Base-by-base conservation (phyloP, 495 filamentous ascomycete genomes). In the Hyaloscypha finlandica region DNA sequence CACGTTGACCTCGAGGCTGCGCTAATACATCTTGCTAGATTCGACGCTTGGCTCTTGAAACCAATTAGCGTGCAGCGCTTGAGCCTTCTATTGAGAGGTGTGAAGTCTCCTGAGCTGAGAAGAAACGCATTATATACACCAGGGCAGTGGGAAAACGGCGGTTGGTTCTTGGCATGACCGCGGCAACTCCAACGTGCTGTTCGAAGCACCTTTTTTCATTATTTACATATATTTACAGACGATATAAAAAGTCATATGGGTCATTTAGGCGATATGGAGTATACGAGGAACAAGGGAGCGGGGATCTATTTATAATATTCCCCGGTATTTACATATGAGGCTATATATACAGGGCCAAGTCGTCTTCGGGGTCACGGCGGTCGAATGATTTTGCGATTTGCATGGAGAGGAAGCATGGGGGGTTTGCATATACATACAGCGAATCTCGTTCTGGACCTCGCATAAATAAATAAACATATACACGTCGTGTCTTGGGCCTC, bases 51-150 rank as follows among this genome's bases (percentile, higher is more conserved):
- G 92, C 90, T 97, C 57, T 65, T 89, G 75, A 92, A 91, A 75
- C 90, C 85, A 0, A 86, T 94, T 67, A 84, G 92, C 70, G 93
- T 94, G 69, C 84, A 86, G 64, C 78, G 90, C 22, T 77, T 93
- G 14, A 80, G 84, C 73, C 74, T 77, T 19, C 74, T 93, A 9
- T 76, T 94, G 8, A 68, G 70, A 3, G 89, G 90, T 0, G 86
- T 92, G 37, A 75, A 79, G 29, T 74, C 84, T 35, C 74, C 81
- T 2, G 70, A 77, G 0, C 65, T 78, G 19, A 77, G 88, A 53
- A 69, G 81, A 22, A 67, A 67, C 12, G 80, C 78, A 67, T 65
- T 86, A 2, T 92, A 92, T 71, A 68, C 75, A 25, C 79, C 85
- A 14, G 90, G 91, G 0, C 71, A 85, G 45, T 93, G 90, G 91